Base-by-base conservation (phyloP, 2,329 filamentous ascomycete species). In the Westerdykella sp. region DNA sequence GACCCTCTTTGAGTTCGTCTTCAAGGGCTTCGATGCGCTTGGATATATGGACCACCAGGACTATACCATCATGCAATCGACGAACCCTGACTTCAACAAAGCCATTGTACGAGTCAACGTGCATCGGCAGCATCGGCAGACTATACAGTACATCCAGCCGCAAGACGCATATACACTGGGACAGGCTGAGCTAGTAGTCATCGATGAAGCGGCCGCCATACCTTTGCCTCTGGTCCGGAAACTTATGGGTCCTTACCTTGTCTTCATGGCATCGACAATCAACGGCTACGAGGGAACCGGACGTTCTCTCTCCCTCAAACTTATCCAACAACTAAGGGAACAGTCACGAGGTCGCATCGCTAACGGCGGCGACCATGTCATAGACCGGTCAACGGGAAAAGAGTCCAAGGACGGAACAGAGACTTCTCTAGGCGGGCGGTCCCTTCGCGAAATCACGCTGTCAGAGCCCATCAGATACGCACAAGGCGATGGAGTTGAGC, bases 191-290 rank as follows among this genome's bases (percentile, higher is more conserved):
- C 71, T 98, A 32, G 73, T 98, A 10, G 91, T 98, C 7, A 97
- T 98, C 50, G 93, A 98, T 68, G 93, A 98, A 69, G 93, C 93
- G 13, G 93, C 93, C 11, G 94, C 94, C 1, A 98, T 98, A 49
- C 93, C 94, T 11, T 70, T 98, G 10, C 93, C 93, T 1, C 73
- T 97, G 2, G 93, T 98, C 6, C 79, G 85, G 55, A 96, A 96
- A 69, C 76, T 98, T 34, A 90, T 98, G 80, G 93, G 93, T 0
- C 91, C 91, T 12, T 98, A 98, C 67, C 75, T 98, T 31, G 89
- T 97, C 7, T 98, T 98, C 69, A 97, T 98, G 93, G 89, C 94
- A 1, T 98, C 93, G 1, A 98, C 93, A 1, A 96, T 98, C 71
- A 97, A 97, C 63, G 93, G 93, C 45, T 98, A 98, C 65, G 93